A percentile compares a stretch with the other conserved stretches of the same genome.
Conservation (phyloP, 2,329 filamentous ascomycete species). For the Clonostachys rhizophaga region DNA sequence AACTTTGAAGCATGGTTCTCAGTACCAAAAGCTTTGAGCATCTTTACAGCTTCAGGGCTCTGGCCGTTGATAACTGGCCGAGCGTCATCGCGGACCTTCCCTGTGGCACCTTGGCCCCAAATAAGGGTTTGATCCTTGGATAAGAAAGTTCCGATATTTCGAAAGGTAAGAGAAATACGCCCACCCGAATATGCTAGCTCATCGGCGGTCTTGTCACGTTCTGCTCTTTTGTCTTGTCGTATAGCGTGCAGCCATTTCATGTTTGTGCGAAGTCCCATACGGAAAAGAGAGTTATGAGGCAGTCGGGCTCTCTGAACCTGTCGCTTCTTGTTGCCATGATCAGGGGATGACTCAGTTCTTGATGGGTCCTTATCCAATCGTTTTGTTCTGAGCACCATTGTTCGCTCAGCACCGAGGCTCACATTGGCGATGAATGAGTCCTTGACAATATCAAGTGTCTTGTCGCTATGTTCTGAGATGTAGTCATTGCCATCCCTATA, state of each 20-base stretch:
- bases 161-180: conserved; percentile 89
- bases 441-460: conserved; percentile 84
- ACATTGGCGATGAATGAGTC: conserved; percentile 87
- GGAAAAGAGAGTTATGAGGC: conserved; percentile 85
- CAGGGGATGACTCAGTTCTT: conserved; percentile 5
- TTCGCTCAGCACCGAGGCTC: conserved; percentile 86
- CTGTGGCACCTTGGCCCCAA: conserved; percentile 86
- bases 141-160: conserved; percentile 82
- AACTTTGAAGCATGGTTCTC: conserved; percentile 77
- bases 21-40: conserved; percentile 75
- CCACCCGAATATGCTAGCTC: conserved; percentile 72
- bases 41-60: conserved; percentile 54
- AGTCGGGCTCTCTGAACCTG: conserved; percentile 65
- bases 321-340: conserved; percentile 28
- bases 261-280: conserved; percentile 79
- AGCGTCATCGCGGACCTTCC: conserved; percentile 59
- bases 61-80: conserved; percentile 65
- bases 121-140: conserved; percentile 60
- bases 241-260: conserved; percentile 90
- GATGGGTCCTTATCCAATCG: conserved; percentile 42
- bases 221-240: conserved; percentile 73
- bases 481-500: conserved; percentile 88
- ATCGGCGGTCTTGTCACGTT: conserved; percentile 58
- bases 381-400: conserved; percentile 86
- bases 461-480: conserved; percentile 96